phyloP scores from a whole-genome alignment of 2,329 filamentous ascomycete genomes.

The Myriangium duriaei region DNA sequence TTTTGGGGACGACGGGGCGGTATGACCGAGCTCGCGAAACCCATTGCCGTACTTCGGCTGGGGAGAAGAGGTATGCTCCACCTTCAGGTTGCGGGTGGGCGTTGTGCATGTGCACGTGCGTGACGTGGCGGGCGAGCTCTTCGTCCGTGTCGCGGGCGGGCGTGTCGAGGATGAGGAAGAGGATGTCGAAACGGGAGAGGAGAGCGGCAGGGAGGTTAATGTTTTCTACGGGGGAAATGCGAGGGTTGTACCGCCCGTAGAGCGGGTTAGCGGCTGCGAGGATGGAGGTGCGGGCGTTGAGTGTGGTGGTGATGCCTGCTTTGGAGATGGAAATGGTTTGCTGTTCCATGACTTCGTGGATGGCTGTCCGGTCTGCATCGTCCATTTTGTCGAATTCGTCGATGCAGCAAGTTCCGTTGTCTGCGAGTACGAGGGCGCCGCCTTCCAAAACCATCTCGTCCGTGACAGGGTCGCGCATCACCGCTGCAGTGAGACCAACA shows the following conservation, averaged over 20 bases:
- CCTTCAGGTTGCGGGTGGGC: slow-evolving; percentile 65
- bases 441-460: slow-evolving; percentile 63
- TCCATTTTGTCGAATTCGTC: slow-evolving; percentile 76
- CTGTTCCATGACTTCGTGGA: slow-evolving; percentile 74
- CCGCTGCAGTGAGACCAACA: slow-evolving; percentile 65
- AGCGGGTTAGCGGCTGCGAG: slow-evolving; percentile 92
- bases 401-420: slow-evolving; percentile 66
- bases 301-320: slow-evolving; percentile 68
- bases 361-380: slow-evolving; percentile 57
- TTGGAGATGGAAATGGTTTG: slow-evolving; percentile 69
- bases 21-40: slow-evolving; percentile 84
- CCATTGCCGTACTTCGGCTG: slow-evolving; percentile 89
- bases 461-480: slow-evolving; percentile 62
- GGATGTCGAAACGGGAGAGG: slow-evolving; percentile 89
- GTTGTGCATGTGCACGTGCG: slow-evolving; percentile 94
- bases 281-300: slow-evolving; percentile 92
- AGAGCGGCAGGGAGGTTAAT: slow-evolving; percentile 98
- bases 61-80: slow-evolving; percentile 66
- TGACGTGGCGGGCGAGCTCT: slow-evolving; percentile 88
- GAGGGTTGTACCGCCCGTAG: slow-evolving; percentile 95
- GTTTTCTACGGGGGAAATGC: slow-evolving; percentile 93
- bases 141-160: slow-evolving; percentile 81
- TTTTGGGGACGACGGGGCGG: slow-evolving; percentile 72
- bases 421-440: slow-evolving; percentile 59
- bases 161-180: slow-evolving; percentile 94